Evolutionary conservation across 192 early-diverging fungal species (phyloP), one percentile per base, ranked within the genome.

Genomic region (Chytriomyces sp.): DNA sequence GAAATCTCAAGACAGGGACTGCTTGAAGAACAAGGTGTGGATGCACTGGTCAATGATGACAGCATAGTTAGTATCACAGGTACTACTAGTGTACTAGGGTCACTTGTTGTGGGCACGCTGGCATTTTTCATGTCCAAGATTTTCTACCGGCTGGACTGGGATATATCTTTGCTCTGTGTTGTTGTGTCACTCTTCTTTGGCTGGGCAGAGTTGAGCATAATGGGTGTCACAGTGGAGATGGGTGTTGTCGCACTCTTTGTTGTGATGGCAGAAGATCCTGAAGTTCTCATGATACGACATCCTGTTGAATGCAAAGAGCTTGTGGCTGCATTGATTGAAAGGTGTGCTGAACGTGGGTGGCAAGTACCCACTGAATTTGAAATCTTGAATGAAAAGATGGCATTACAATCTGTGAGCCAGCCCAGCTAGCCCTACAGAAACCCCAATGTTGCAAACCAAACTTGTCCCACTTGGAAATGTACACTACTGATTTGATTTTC

Each of bases 211-310:
- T 40, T 72, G n/a, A 63, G 58, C 25, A 60, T 72, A 7, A 72
- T 72, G 70, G 70, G 55, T 8, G 55, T 61, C 8, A 72, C 70
- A 0, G 70, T 72, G n/a, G 70, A 72, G 38, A 72, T 72, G 70
- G 53, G 55, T 10, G 59, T 63, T 39, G 70, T 60, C 6, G 39
- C 70, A 6, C 40, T 72, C 22, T 72, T 72, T 72, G 70, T 72
- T 7, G 19, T 19, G 3, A 8, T 72, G 39, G 70, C 70, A 4
- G 70, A 72, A 31, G 56, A 72, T 39, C 58, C 58, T 10, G 70
- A 72, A 30, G 70, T 59, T 10, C 22, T 72, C 14, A 7, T 72
- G 58, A 7, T 69, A 10, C n/a, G 40, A 14, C 19, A 49, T 8
- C 1, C 4, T 10, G 17, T 19, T 39, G 63, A 65, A 28, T 65